phyloP scores from a whole-genome alignment of 345 rosid genomes.

The Angophora floribunda region DNA sequence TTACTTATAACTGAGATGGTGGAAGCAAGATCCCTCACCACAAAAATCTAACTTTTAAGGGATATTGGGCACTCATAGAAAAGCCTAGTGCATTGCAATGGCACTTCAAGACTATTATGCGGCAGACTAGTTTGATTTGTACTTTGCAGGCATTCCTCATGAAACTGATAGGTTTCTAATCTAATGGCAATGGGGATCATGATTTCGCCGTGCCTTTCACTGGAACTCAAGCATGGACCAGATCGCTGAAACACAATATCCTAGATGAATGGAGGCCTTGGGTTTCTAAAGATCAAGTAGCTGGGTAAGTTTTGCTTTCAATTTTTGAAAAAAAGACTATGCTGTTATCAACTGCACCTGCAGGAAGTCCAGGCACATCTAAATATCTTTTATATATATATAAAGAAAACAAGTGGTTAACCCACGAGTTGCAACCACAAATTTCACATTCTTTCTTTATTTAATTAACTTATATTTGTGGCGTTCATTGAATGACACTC shows the following conservation, averaged over 20 bases:
- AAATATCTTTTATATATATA: not conserved
- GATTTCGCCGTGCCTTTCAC: not conserved
- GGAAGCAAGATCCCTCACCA: conserved; percentile 6
- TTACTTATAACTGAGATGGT: not conserved
- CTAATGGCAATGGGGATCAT: not conserved
- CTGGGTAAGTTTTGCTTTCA: not conserved
- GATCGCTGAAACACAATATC: not conserved
- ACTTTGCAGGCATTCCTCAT: not conserved
- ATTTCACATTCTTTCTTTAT: not conserved
- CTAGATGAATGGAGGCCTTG: not conserved
- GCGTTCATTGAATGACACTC: not conserved
- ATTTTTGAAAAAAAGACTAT: not conserved
- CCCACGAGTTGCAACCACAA: not conserved
- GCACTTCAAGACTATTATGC: not conserved
- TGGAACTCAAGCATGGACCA: not conserved
- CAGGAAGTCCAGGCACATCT: not conserved
- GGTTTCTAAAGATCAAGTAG: not conserved
- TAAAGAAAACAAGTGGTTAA: not conserved
- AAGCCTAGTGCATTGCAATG: not conserved
- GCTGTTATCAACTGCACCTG: not conserved
- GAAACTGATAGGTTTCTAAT: not conserved
- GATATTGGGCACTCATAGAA: not conserved
- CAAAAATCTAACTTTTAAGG: not conserved
- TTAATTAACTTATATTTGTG: not conserved
- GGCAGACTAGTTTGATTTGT: not conserved